These are phyloP conservation scores for Sextonia rubra DNA, from an alignment of 164 flowering plant species.

Conservation along the genomic window DNA sequence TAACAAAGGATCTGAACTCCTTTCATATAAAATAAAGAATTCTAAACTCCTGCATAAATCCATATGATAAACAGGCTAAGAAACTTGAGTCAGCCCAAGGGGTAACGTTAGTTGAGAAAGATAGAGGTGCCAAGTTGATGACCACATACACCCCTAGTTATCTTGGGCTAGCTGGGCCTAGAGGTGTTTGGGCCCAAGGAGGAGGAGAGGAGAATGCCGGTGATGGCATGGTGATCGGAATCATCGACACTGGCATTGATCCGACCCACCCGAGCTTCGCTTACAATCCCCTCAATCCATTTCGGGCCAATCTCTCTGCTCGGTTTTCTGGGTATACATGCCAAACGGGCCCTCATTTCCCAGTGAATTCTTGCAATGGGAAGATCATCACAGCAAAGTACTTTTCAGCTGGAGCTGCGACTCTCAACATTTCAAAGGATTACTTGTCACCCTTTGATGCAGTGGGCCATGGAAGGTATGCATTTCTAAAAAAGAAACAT, in stretches of 20 bases:
- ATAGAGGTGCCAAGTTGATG: constrained; percentile 73
- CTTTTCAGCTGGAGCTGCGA: constrained; percentile 75
- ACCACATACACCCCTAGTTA: constrained; percentile 84
- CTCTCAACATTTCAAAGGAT: constrained; percentile 59
- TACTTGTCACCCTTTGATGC: constrained; percentile 89
- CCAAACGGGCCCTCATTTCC: constrained; percentile 68
- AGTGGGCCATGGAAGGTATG: constrained; percentile 91
- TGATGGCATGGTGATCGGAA: constrained; percentile 81
- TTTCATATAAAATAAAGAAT: too few relatives aligned
- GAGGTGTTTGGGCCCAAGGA: constrained; percentile 48
- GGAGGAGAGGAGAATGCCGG: constrained; percentile 74
- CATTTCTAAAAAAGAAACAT: too few relatives aligned
- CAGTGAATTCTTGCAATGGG: constrained; percentile 70
- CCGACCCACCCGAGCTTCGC: constrained; percentile 85
- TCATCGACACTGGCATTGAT: constrained; percentile 80
- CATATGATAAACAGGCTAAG: constrained; percentile 34
- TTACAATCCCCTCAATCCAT: constrained; percentile 39
- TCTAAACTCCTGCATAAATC: too few relatives aligned
- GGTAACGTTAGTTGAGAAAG: constrained; percentile 66
- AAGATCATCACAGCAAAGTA: constrained; percentile 83
- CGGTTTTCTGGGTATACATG: constrained; percentile 57
- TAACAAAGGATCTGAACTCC: too few relatives aligned
- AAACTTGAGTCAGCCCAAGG: constrained; percentile 45
- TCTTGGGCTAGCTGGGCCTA: constrained; percentile 41
- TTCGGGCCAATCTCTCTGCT: constrained; percentile 21